Conservation (phyloP, 768 basidiomycete species). For the Boletus rex-veris region DNA sequence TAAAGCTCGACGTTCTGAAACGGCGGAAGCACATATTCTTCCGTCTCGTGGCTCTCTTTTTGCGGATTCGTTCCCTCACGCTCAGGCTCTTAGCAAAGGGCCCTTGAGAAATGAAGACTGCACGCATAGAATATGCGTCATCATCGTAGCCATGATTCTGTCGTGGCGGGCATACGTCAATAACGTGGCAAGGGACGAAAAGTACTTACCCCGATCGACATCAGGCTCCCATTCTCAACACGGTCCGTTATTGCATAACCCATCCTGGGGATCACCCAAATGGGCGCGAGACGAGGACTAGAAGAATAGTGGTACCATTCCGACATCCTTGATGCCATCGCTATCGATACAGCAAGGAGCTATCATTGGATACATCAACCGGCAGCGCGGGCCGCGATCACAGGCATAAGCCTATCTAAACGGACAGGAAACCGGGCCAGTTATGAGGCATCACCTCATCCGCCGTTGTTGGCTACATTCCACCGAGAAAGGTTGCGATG, state of each 20-base stretch:
- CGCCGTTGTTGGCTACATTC: too few species aligned
- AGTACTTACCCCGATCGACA: slow-evolving; percentile 64
- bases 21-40: slow-evolving; percentile 59
- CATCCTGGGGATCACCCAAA: slow-evolving; percentile 76
- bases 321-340: slow-evolving; percentile 53
- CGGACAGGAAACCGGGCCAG: too few species aligned
- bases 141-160: slow-evolving; percentile 92
- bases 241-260: slow-evolving; percentile 75
- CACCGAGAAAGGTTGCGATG: too few species aligned
- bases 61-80: too few species aligned
- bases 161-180: background rate
- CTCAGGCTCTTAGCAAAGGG: slow-evolving; percentile 66
- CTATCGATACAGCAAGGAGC: too few species aligned
- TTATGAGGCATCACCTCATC: too few species aligned
- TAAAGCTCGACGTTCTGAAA: slow-evolving; percentile 85
- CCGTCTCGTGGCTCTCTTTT: slow-evolving; percentile 28
- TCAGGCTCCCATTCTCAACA: slow-evolving; percentile 45
- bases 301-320: slow-evolving; percentile 69
- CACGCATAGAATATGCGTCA: slow-evolving; percentile 68
- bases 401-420: too few species aligned
- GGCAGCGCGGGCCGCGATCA: too few species aligned
- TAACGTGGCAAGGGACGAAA: background rate
- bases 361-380: too few species aligned
- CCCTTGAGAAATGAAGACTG: slow-evolving; percentile 86
- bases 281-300: slow-evolving; percentile 72